phyloP scores from a whole-genome alignment of 1,284 basidiomycete genomes.

The Rhodotorula sp. region DNA sequence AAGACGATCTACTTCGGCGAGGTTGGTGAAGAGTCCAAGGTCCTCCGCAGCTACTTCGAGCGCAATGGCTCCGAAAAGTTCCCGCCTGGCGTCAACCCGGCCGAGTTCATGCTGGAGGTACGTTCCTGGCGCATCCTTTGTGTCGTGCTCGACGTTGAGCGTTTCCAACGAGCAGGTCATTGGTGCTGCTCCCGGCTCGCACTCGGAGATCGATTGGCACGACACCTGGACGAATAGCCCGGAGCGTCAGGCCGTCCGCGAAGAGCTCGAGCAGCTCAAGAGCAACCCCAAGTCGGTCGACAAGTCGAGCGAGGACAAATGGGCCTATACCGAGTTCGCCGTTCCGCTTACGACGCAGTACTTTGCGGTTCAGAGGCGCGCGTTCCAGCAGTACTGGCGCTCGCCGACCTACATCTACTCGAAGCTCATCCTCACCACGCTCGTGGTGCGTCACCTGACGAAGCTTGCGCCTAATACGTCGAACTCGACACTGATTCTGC shows the following conservation, averaged over 20 bases:
- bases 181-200: slow-evolving; percentile 67
- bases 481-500: too few species aligned
- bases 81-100: slow-evolving; percentile 57
- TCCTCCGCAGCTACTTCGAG: slow-evolving; percentile 58
- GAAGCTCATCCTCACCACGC: slow-evolving; percentile 59
- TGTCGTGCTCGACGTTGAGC: not conserved
- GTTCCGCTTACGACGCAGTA: slow-evolving; percentile 60
- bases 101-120: slow-evolving; percentile 51
- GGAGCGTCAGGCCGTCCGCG: slow-evolving; percentile 52
- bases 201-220: slow-evolving; percentile 72
- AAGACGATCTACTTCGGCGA: slow-evolving; percentile 60
- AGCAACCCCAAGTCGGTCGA: slow-evolving; percentile 26
- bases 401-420: slow-evolving; percentile 66
- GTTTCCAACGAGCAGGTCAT: slow-evolving; percentile 58
- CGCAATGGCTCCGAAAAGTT: slow-evolving; percentile 56
- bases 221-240: slow-evolving; percentile 64
- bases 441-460: slow-evolving; percentile 42
- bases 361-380: slow-evolving; percentile 58
- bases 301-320: slow-evolving; percentile 26
- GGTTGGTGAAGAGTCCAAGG: slow-evolving; percentile 57
- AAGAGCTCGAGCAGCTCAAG: slow-evolving; percentile 55
- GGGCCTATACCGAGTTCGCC: slow-evolving; percentile 59
- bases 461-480: slow-evolving; percentile 41
- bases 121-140: not conserved
- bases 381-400: slow-evolving; percentile 61